These are phyloP conservation scores for Apium graveolens DNA, from an alignment of 129 eudicot genomes.

Conservation along the genomic window DNA sequence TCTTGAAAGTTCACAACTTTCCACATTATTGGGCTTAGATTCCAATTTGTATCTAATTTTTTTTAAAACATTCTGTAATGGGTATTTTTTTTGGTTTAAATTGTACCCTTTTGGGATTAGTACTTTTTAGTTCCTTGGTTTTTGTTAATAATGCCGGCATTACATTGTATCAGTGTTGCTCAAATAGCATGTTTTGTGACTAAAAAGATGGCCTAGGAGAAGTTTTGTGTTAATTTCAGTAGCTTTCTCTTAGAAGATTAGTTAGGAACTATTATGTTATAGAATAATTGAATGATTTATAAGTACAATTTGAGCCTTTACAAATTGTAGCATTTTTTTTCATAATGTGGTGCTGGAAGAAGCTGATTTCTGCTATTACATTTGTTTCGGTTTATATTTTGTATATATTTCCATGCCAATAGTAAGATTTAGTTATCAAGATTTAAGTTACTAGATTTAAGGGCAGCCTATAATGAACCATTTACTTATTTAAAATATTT, in stretches of 20 bases:
- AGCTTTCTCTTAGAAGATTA: background rate
- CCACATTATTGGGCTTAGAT: slow-evolving; percentile 20
- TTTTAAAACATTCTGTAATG: slow-evolving; percentile 11
- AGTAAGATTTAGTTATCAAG: background rate
- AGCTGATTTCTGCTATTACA: background rate
- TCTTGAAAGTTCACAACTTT: background rate
- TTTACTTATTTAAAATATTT: background rate
- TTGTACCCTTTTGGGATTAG: background rate
- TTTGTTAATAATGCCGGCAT: slow-evolving; percentile 5
- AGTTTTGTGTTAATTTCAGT: background rate
- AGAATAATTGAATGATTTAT: background rate
- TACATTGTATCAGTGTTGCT: slow-evolving; percentile 16
- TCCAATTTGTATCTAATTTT: background rate
- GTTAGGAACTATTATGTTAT: background rate
- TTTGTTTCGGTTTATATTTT: background rate
- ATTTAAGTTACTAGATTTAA: background rate
- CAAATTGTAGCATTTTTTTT: background rate
- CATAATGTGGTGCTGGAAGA: background rate
- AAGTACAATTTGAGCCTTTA: background rate
- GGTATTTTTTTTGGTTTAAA: background rate
- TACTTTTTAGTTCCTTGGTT: slow-evolving; percentile 12
- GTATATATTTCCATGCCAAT: background rate
- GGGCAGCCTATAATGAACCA: background rate
- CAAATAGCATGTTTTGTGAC: slow-evolving; percentile 7
- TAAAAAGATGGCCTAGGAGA: slow-evolving; percentile 7